Conservation (phyloP, 129 eudicot species). For the Flaveria sonorensis region DNA sequence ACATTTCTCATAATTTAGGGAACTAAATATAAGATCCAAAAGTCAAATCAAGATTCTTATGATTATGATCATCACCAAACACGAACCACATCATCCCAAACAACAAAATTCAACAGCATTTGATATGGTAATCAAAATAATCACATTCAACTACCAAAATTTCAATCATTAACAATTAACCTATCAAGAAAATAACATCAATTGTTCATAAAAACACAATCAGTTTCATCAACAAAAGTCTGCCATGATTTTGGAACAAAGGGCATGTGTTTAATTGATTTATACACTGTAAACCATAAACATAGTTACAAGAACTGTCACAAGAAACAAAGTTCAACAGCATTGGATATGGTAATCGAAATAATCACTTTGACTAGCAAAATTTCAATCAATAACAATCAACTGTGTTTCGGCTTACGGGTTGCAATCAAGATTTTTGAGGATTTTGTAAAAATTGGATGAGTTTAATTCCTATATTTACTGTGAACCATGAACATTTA, state of each 20-base stretch:
- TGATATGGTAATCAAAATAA: conserved; percentile 4
- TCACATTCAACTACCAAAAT: neutral
- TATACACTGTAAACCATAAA: too few species aligned
- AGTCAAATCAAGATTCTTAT: conserved; percentile 16
- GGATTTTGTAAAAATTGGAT: neutral
- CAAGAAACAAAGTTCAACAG: too few species aligned
- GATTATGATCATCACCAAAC: conserved; percentile 8
- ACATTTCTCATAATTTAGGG: neutral
- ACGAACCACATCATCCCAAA: neutral
- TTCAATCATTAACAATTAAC: neutral
- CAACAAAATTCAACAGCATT: neutral
- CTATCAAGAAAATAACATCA: conserved; percentile 12
- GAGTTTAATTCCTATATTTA: neutral
- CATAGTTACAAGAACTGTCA: too few species aligned
- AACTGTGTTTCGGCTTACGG: neutral
- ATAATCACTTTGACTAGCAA: too few species aligned
- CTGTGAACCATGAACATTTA: neutral
- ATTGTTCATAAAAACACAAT: neutral
- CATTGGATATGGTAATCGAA: too few species aligned
- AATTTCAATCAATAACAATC: too few species aligned
- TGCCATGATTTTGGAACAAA: neutral
- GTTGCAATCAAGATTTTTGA: neutral
- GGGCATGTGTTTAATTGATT: neutral
- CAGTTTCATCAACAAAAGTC: neutral
- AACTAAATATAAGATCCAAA: neutral